Base-by-base conservation (phyloP, 1,139 yeast genomes). In the Taiozyma sp. region DNA sequence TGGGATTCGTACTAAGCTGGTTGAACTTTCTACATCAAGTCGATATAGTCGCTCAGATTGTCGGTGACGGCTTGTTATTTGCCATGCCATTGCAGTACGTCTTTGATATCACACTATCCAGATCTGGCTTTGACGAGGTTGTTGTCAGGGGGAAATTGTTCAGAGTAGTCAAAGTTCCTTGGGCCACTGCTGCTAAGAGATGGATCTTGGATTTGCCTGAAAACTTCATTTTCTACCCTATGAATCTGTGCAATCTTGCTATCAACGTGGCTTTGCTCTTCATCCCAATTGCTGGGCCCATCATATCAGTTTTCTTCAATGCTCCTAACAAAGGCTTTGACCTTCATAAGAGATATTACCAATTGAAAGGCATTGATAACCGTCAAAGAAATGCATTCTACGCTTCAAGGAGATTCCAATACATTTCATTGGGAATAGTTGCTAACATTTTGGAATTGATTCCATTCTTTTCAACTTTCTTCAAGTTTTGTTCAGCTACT, bases 231-330 rank as follows among this genome's bases (percentile, higher is more conserved):
- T 29, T 70, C 4, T 59, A 64, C 47, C 74, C 75, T 1, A 45
- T 69, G 50, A 71, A 64, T 72, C n/a, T 52, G 54, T 2, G 72
- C 68, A 58, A 71, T 32, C 46, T 69, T 0, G 48, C 57, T 2
- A 69, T 67, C 53, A 38, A 32, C 6, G 66, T 78, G 22, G 27
- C 72, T 0, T 65, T 84, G 24, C 77, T 79, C 32, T 70, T 78
- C 51, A 70, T 86, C 13, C 95, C 95, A 0, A 51, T 84, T 8
- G 44, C 81, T 13, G 95, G 93, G 0, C 88, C 91, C 0, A 46
- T 79, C 4, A 46, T 83, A 12, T 75, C 81, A 8, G 70, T 84
- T 14, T 56, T 82, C 5, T 55, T 84, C 22, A 79, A 78, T 50
- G 84, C 89, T 2, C 83, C 88, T 0, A 70, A 79, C 28, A 78